Conservation (phyloP, 345 rosid species). For the Ceriops zippeliana region DNA sequence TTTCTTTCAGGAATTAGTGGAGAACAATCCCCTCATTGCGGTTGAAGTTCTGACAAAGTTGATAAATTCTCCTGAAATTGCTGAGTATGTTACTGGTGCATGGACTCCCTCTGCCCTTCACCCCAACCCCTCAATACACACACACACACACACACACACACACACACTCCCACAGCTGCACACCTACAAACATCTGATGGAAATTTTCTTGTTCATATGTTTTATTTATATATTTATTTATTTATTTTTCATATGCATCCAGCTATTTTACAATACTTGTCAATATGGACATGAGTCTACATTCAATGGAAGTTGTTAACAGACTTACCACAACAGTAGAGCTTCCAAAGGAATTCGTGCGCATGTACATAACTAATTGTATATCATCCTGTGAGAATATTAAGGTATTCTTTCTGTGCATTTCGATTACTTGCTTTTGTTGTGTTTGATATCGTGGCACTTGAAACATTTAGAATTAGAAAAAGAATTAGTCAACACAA, state of each 20-base stretch:
- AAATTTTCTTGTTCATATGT: background rate
- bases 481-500: background rate
- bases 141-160: background rate
- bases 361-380: constrained; percentile 91
- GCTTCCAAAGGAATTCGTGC: constrained; percentile 87
- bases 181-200: background rate
- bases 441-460: background rate
- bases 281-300: constrained; percentile 95
- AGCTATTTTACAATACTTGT: constrained; percentile 88
- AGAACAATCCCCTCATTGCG: constrained; percentile 88
- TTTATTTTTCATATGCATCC: constrained; percentile 22
- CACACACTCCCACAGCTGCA: background rate
- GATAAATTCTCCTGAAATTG: constrained; percentile 80
- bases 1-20: constrained; percentile 81
- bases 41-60: constrained; percentile 89
- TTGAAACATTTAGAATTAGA: background rate
- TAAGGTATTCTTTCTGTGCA: constrained; percentile 43
- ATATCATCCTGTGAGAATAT: constrained; percentile 89
- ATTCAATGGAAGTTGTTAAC: constrained; percentile 99
- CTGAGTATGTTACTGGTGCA: constrained; percentile 55
- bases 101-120: background rate
- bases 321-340: constrained; percentile 91
- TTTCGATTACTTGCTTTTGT: background rate
- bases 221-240: constrained; percentile 8
- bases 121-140: background rate